phyloP scores from a whole-genome alignment of 768 basidiomycete species.

The Cystobasidium ongulense region DNA sequence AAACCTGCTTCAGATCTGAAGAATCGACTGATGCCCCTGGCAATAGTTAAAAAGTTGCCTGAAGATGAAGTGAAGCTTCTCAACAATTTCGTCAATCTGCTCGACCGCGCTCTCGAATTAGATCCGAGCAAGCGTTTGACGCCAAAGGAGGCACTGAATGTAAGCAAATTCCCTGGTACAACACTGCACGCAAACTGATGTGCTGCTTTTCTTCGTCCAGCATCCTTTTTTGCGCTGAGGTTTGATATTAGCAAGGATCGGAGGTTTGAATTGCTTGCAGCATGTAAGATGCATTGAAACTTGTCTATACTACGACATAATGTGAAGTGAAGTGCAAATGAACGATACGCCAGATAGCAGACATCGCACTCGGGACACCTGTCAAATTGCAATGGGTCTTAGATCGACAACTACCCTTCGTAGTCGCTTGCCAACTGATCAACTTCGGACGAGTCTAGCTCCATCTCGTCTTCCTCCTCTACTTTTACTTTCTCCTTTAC shows the following conservation, averaged over 20 bases:
- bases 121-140: conserved; percentile 77
- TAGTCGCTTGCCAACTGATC: conserved; percentile 15
- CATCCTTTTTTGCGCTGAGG: conserved; percentile 29
- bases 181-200: background rate
- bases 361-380: no score
- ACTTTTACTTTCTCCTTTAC: background rate
- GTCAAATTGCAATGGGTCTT: no score
- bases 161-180: background rate
- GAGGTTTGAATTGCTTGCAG: conserved; percentile 7
- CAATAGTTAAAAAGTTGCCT: conserved; percentile 62
- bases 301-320: no score
- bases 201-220: background rate
- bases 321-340: no score
- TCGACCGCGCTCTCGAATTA: conserved; percentile 81
- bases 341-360: no score
- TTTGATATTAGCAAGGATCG: background rate
- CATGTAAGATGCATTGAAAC: no score
- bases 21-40: conserved; percentile 69
- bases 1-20: conserved; percentile 75
- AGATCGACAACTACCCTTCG: background rate
- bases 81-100: conserved; percentile 70
- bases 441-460: background rate
- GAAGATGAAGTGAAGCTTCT: conserved; percentile 81
- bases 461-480: background rate
- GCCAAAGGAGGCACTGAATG: conserved; percentile 74